Evolutionary conservation across 2,329 filamentous ascomycete genomes (phyloP).

Genomic region (Graphiopsis chlorocephala): DNA sequence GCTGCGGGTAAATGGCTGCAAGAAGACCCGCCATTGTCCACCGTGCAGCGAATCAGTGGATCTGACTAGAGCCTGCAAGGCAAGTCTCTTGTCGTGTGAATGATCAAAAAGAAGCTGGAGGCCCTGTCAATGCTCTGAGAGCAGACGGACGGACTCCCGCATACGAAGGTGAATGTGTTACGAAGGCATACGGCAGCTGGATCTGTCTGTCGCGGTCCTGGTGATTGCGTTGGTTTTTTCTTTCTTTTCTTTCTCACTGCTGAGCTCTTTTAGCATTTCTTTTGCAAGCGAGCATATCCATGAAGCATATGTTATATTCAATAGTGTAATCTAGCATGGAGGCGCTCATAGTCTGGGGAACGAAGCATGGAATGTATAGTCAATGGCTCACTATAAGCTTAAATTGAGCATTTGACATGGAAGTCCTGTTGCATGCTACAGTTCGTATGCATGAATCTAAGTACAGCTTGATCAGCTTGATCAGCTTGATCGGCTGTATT

Average conservation of each 20-base stretch:
- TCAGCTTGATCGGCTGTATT: no score
- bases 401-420: no score
- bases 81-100: not conserved
- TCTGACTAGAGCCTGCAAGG: not conserved
- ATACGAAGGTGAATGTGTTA: not conserved
- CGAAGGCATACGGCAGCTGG: constrained; percentile 3
- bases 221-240: not conserved
- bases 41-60: constrained; percentile 21
- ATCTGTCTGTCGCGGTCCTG: constrained; percentile 2
- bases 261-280: not conserved
- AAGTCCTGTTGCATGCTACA: no score
- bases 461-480: no score
- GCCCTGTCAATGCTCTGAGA: not conserved
- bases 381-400: no score
- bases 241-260: not conserved
- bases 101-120: not conserved
- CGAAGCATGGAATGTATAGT: no score
- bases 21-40: constrained; percentile 57
- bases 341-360: no score
- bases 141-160: not conserved
- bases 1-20: constrained; percentile 60
- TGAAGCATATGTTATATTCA: not conserved
- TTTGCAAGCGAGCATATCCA: not conserved
- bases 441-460: no score
- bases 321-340: not conserved